phyloP scores from a whole-genome alignment of 352 stramenopile species.

The Pythium apleroticum region DNA sequence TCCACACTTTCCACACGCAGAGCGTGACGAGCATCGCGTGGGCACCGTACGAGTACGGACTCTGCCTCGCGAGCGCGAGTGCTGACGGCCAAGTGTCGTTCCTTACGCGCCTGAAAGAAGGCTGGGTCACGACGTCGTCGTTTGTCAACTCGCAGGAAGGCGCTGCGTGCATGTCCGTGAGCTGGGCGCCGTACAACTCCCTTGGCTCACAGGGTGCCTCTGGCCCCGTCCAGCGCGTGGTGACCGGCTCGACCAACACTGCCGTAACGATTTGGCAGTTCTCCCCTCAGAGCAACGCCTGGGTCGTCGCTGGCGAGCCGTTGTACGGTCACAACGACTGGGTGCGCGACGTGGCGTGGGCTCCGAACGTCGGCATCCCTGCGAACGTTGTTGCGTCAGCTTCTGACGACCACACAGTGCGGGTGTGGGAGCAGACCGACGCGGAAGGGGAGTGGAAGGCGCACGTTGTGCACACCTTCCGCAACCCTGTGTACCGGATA shows the following conservation, averaged over 20 bases:
- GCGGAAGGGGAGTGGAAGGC: slow-evolving; percentile 55
- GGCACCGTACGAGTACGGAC: slow-evolving; percentile 85
- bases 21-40: slow-evolving; percentile 81
- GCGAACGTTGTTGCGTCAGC: slow-evolving; percentile 77
- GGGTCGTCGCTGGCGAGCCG: slow-evolving; percentile 41
- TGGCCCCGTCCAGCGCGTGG: slow-evolving; percentile 70
- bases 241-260: slow-evolving; percentile 70
- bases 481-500: slow-evolving; percentile 74
- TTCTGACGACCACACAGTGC: slow-evolving; percentile 84
- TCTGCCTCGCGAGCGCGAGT: slow-evolving; percentile 76
- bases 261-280: slow-evolving; percentile 65
- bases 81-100: slow-evolving; percentile 85
- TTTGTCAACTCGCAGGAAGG: slow-evolving; percentile 77
- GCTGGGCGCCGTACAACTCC: slow-evolving; percentile 87
- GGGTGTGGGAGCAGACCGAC: slow-evolving; percentile 79
- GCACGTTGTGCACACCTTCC: slow-evolving; percentile 70
- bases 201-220: slow-evolving; percentile 67
- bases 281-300: slow-evolving; percentile 37
- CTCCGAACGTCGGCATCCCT: slow-evolving; percentile 80
- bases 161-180: slow-evolving; percentile 74
- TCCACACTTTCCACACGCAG: slow-evolving; percentile 71
- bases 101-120: slow-evolving; percentile 76
- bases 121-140: slow-evolving; percentile 77
- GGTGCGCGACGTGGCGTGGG: slow-evolving; percentile 83
- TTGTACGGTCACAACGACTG: slow-evolving; percentile 77